phyloP scores from a whole-genome alignment of 768 basidiomycete genomes.

The Leucocoprinus leucothites region DNA sequence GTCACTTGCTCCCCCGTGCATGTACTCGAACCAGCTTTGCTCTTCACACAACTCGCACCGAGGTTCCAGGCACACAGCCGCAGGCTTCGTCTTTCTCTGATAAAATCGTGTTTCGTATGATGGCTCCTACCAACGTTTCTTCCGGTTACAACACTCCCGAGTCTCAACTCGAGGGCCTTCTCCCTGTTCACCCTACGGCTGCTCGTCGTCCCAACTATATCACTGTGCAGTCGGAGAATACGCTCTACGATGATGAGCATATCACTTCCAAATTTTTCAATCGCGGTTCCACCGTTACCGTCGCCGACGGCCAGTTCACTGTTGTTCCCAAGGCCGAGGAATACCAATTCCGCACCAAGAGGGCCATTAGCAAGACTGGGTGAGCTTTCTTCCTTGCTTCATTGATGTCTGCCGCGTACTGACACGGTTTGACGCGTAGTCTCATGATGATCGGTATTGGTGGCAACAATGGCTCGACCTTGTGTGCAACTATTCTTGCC shows the following conservation, averaged over 20 bases:
- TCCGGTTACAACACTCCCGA: constrained; percentile 76
- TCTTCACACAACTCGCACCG: constrained; percentile 85
- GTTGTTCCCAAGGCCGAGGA: constrained; percentile 77
- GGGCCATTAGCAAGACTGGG: constrained; percentile 90
- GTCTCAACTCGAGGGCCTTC: constrained; percentile 63
- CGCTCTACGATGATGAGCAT: constrained; percentile 74
- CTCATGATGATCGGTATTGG: constrained; percentile 97
- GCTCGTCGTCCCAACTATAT: constrained; percentile 74
- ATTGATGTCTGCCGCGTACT: constrained; percentile 12
- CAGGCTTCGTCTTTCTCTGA: constrained; percentile 59
- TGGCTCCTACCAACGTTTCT: constrained; percentile 51
- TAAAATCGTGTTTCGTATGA: constrained; percentile 30
- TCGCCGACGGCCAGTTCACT: constrained; percentile 71
- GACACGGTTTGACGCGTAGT: constrained; percentile 36
- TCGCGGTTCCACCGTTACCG: constrained; percentile 69
- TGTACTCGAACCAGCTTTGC: constrained; percentile 95
- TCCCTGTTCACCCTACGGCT: constrained; percentile 82
- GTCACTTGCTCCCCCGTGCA: constrained; percentile 58
- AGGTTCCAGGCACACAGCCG: constrained; percentile 81
- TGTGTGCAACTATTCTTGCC: constrained; percentile 92
- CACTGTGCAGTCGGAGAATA: constrained; percentile 79
- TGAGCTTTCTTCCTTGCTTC: constrained; percentile 36
- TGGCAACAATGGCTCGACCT: constrained; percentile 95
- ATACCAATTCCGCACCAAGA: constrained; percentile 89
- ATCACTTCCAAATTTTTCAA: constrained; percentile 83